Evolutionary conservation across 768 basidiomycete species (phyloP).

Genomic region (Tricholoma hemisulphureum): DNA sequence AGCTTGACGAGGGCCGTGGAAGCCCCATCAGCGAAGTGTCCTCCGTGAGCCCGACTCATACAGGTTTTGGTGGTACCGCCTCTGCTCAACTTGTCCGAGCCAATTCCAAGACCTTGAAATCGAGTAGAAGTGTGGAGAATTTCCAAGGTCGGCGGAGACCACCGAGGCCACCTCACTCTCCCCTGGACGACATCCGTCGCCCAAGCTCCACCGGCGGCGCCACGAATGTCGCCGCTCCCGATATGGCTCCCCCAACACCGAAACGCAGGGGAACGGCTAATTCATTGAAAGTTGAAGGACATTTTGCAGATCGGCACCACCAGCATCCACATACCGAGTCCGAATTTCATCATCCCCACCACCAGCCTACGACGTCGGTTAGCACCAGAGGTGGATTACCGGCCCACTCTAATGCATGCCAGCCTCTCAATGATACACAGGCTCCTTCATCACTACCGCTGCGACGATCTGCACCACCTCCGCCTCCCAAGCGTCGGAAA

Average conservation of each 20-base stretch:
- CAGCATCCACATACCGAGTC: slow-evolving; percentile 7
- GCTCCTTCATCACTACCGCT: slow-evolving; percentile 25
- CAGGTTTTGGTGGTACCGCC: slow-evolving; percentile 24
- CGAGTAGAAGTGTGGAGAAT: slow-evolving; percentile 67
- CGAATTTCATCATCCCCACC: slow-evolving; percentile 12
- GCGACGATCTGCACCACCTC: slow-evolving; percentile 60
- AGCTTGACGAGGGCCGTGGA: slow-evolving; percentile 8
- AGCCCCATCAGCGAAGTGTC: slow-evolving; percentile 48
- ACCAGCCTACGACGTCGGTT: slow-evolving; percentile 8
- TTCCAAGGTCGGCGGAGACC: slow-evolving; percentile 34
- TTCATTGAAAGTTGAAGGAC: slow-evolving; percentile 24
- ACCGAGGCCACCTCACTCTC: slow-evolving; percentile 30
- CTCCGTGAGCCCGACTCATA: slow-evolving; percentile 35
- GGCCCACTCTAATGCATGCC: slow-evolving; percentile 11
- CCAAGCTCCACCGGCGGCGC: slow-evolving; percentile 40
- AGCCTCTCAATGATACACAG: slow-evolving; percentile 14
- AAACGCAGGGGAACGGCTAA: slow-evolving; percentile 25
- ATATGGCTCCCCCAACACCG: slow-evolving; percentile 5
- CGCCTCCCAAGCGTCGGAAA: slow-evolving; percentile 65
- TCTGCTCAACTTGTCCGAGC: slow-evolving; percentile 36
- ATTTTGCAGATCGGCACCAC: slow-evolving; percentile 12
- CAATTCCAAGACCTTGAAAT: slow-evolving; percentile 49
- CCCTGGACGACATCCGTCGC: slow-evolving; percentile 34
- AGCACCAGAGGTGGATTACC: not conserved
- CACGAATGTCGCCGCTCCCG: slow-evolving; percentile 10